Evolutionary conservation across 2,329 filamentous ascomycete genomes (phyloP).

Genomic region (Neofusicoccum sp.): DNA sequence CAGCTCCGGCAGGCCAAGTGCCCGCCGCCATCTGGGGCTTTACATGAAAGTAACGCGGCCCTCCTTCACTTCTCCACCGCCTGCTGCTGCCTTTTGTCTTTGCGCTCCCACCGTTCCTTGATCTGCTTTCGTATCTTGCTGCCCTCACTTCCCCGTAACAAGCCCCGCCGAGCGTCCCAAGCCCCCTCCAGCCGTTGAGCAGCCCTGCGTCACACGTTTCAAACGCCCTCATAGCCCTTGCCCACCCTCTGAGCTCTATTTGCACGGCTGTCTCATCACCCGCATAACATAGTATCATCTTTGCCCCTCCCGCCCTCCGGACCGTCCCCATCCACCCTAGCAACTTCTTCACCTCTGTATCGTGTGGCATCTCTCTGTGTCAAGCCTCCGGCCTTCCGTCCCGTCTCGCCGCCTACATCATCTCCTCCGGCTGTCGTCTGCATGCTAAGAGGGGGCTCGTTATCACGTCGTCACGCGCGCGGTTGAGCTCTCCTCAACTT

Average conservation of each 20-base stretch:
- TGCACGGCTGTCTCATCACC: constrained; percentile 31
- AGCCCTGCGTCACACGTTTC: constrained; percentile 14
- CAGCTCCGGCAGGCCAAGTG: background rate
- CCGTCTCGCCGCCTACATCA: background rate
- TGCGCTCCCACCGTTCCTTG: background rate
- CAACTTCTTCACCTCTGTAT: constrained; percentile 11
- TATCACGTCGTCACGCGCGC: background rate
- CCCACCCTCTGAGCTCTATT: background rate
- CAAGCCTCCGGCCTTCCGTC: background rate
- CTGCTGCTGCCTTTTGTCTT: background rate
- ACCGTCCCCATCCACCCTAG: background rate
- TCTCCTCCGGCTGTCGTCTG: background rate
- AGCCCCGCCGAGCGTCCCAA: background rate
- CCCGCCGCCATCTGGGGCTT: background rate
- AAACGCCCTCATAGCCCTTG: constrained; percentile 6
- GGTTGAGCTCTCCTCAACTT: background rate
- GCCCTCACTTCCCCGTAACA: background rate
- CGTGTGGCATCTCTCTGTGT: constrained; percentile 11
- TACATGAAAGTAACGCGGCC: constrained; percentile 13
- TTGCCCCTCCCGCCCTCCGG: constrained; percentile 22
- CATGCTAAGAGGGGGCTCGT: background rate
- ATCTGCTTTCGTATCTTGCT: background rate
- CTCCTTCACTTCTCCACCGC: background rate
- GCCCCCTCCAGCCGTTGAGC: background rate
- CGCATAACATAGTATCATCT: constrained; percentile 29